phyloP scores from a whole-genome alignment of 768 basidiomycete species.

The Hysterangium stoloniferum region DNA sequence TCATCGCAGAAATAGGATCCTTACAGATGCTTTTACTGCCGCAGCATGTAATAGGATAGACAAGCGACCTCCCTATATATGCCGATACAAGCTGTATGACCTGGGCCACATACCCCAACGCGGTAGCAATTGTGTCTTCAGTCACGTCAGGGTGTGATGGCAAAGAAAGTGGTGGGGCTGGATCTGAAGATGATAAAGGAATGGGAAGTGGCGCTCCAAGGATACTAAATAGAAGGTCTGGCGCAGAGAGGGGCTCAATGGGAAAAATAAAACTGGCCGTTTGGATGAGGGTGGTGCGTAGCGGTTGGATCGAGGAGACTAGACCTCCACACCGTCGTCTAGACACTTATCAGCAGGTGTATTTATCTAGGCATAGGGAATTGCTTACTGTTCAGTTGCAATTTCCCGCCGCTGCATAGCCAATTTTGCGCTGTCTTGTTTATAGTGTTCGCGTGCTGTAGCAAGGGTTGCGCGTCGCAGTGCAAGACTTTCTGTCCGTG shows the following conservation, averaged over 20 bases:
- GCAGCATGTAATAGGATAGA: slow-evolving; percentile 86
- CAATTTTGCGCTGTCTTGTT: slow-evolving; percentile 20
- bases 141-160: slow-evolving; percentile 61
- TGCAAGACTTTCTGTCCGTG: slow-evolving; percentile 36
- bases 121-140: slow-evolving; percentile 82
- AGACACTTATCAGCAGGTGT: slow-evolving; percentile 8
- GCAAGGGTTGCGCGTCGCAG: slow-evolving; percentile 40
- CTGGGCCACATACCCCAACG: slow-evolving; percentile 86
- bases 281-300: slow-evolving; percentile 58
- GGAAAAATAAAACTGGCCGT: slow-evolving; percentile 76
- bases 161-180: slow-evolving; percentile 73
- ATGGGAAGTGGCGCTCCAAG: slow-evolving; percentile 87
- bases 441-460: slow-evolving; percentile 34
- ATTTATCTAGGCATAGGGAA: slow-evolving; percentile 24
- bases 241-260: slow-evolving; percentile 77
- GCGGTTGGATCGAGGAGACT: slow-evolving; percentile 40
- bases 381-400: slow-evolving; percentile 23
- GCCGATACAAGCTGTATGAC: slow-evolving; percentile 74
- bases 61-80: slow-evolving; percentile 66
- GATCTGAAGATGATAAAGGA: slow-evolving; percentile 62
- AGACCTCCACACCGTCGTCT: slow-evolving; percentile 45
- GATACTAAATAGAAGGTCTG: slow-evolving; percentile 86
- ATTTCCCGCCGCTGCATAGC: background rate
- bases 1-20: slow-evolving; percentile 92
- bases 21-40: slow-evolving; percentile 87